phyloP scores from a whole-genome alignment of 257 asterid species.

The Ilex asprella region DNA sequence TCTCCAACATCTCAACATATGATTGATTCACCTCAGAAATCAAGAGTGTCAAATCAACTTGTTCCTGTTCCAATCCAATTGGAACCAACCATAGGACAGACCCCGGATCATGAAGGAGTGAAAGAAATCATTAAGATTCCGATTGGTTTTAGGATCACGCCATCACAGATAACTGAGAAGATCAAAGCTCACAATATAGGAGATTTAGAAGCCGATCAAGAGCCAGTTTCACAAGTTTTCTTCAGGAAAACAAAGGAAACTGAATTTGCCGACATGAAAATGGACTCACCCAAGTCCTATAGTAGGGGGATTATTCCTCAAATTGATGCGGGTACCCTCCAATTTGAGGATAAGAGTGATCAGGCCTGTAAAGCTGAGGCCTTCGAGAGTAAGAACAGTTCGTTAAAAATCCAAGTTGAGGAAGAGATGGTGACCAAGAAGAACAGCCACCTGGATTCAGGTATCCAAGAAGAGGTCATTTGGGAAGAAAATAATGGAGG shows the following conservation, averaged over 20 bases:
- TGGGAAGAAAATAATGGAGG: slow-evolving; percentile 30
- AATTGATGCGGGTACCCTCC: slow-evolving; percentile 24
- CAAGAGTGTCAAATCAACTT: slow-evolving; percentile 21
- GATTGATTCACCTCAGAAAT: neutral
- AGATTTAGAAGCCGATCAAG: slow-evolving; percentile 27
- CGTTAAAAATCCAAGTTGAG: slow-evolving; percentile 9
- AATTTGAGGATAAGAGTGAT: slow-evolving; percentile 32
- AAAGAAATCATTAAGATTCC: slow-evolving; percentile 15
- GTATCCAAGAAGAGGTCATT: neutral
- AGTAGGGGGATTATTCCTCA: slow-evolving; percentile 26
- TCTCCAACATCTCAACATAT: slow-evolving; percentile 12
- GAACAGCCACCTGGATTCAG: neutral
- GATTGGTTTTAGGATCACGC: slow-evolving; percentile 1
- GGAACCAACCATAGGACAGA: slow-evolving; percentile 6
- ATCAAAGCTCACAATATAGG: slow-evolving; percentile 10
- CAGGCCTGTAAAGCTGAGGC: slow-evolving; percentile 7
- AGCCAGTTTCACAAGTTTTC: slow-evolving; percentile 62
- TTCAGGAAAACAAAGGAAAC: slow-evolving; percentile 61
- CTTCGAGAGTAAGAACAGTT: slow-evolving; percentile 9
- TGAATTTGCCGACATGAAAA: slow-evolving; percentile 69
- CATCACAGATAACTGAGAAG: neutral
- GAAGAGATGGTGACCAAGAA: slow-evolving; percentile 16
- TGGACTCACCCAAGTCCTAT: slow-evolving; percentile 56
- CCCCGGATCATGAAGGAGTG: slow-evolving; percentile 12
- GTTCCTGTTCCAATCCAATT: slow-evolving; percentile 25